Conservation (phyloP, 2,329 filamentous ascomycete species). For the Periconia sp. region DNA sequence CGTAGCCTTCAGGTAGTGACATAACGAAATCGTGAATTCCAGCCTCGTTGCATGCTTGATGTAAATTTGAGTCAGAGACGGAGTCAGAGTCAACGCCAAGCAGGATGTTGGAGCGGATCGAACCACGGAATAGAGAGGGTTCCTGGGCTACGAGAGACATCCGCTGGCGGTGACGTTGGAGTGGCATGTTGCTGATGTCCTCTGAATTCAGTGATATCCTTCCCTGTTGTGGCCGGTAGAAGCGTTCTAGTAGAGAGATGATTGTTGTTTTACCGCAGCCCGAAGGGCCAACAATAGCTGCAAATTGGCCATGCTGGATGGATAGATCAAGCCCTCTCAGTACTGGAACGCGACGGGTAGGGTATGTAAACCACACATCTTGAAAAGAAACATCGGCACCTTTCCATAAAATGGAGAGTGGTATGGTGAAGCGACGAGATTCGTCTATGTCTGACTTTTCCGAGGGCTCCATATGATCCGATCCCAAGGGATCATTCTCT, state of each 20-base stretch:
- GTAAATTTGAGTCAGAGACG: constrained; percentile 50
- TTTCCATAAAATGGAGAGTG: constrained; percentile 4
- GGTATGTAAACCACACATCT: constrained; percentile 88
- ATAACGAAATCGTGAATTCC: constrained; percentile 25
- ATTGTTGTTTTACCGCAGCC: constrained; percentile 73
- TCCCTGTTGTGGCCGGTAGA: constrained; percentile 14
- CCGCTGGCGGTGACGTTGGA: constrained; percentile 80
- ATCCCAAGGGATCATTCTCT: constrained; percentile 1
- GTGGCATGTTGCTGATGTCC: not conserved
- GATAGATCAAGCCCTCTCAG: constrained; percentile 58
- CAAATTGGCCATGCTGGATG: constrained; percentile 19
- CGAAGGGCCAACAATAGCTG: constrained; percentile 19
- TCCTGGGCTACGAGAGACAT: constrained; percentile 92
- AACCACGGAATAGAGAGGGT: constrained; percentile 88
- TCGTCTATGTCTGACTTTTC: not conserved
- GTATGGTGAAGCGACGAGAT: constrained; percentile 5
- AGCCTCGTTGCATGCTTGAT: constrained; percentile 23
- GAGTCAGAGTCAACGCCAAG: constrained; percentile 51
- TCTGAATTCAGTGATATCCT: constrained; percentile 8
- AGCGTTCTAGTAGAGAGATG: constrained; percentile 60
- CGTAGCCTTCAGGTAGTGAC: constrained; percentile 18
- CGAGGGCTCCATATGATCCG: not conserved
- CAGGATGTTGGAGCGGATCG: constrained; percentile 84
- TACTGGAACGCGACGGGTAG: constrained; percentile 83
- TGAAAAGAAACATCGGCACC: constrained; percentile 70